phyloP scores from a whole-genome alignment of 192 early-diverging fungal species.

The Podila horticola region DNA sequence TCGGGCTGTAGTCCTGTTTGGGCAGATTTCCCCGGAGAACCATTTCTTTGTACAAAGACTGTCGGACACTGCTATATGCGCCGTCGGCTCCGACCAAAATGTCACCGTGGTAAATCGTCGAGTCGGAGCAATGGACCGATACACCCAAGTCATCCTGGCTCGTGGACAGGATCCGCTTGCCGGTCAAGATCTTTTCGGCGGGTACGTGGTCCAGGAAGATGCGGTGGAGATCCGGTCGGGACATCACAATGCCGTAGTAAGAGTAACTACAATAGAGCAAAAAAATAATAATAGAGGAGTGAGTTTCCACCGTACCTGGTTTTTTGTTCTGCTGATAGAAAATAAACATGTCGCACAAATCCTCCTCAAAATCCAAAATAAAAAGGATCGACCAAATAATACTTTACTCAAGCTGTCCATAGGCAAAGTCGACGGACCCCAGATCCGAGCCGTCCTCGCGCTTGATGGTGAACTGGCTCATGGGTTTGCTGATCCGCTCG shows the following conservation, averaged over 20 bases:
- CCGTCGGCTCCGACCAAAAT: slow-evolving; percentile 43
- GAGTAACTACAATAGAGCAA: slow-evolving; percentile 16
- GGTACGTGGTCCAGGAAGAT: slow-evolving; percentile 32
- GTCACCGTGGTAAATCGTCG: slow-evolving; percentile 36
- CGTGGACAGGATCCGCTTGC: slow-evolving; percentile 28
- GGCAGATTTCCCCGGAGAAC: slow-evolving; percentile 31
- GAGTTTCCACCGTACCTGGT: neutral
- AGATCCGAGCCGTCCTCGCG: slow-evolving; percentile 43
- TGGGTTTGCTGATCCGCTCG: slow-evolving; percentile 35
- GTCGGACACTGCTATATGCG: slow-evolving; percentile 37
- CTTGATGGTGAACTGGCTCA: slow-evolving; percentile 51
- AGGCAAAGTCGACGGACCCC: slow-evolving; percentile 36
- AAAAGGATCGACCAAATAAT: slow-evolving; percentile 3
- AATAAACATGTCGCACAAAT: neutral
- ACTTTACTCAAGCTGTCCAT: slow-evolving; percentile 30
- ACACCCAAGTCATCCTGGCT: slow-evolving; percentile 38
- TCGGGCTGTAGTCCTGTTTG: slow-evolving; percentile 33
- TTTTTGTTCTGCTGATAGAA: neutral
- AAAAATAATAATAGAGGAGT: neutral
- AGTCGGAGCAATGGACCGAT: slow-evolving; percentile 28
- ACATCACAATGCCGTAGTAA: slow-evolving; percentile 33
- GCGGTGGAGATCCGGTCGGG: slow-evolving; percentile 28
- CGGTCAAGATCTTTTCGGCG: slow-evolving; percentile 30
- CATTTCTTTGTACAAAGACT: slow-evolving; percentile 33
- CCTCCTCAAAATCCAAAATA: neutral